Evolutionary conservation across 139 green algal genomes (phyloP).

Genomic region (Tetradesmus lagerheimii): DNA sequence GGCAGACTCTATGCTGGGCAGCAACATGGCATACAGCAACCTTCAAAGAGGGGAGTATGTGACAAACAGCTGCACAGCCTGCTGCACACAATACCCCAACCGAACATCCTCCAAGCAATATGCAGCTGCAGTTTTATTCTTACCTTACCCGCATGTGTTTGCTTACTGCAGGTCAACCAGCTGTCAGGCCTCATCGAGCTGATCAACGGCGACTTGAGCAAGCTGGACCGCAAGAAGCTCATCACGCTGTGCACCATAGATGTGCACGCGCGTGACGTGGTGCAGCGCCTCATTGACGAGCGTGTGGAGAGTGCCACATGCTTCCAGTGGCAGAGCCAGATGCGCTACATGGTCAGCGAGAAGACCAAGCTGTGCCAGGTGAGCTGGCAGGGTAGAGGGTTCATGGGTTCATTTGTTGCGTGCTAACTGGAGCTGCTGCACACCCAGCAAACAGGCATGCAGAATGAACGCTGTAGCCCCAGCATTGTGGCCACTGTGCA

Average conservation of each 20-base stretch:
- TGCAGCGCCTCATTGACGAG: slow-evolving; percentile 88
- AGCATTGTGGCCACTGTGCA: background rate
- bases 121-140: too few relatives aligned
- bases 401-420: too few relatives aligned
- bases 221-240: slow-evolving; percentile 92
- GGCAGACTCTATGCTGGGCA: too few relatives aligned
- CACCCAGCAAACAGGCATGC: too few relatives aligned
- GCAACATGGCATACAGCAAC: too few relatives aligned
- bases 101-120: too few relatives aligned
- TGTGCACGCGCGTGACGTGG: slow-evolving; percentile 93
- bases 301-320: slow-evolving; percentile 79
- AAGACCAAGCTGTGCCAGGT: slow-evolving; percentile 79
- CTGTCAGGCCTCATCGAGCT: slow-evolving; percentile 87
- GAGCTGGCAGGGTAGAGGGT: background rate
- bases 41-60: too few relatives aligned
- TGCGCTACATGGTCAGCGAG: slow-evolving; percentile 89
- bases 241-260: slow-evolving; percentile 97
- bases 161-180: slow-evolving; percentile 75
- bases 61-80: too few relatives aligned
- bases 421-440: too few relatives aligned
- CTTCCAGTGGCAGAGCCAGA: slow-evolving; percentile 95
- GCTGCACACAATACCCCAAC: too few relatives aligned
- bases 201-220: slow-evolving; percentile 88
- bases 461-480: too few relatives aligned
- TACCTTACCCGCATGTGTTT: background rate